Evolutionary conservation across 257 asterid genomes (phyloP), one percentile per base, ranked within the genome.

Genomic region (Oldenlandia corymbosa): DNA sequence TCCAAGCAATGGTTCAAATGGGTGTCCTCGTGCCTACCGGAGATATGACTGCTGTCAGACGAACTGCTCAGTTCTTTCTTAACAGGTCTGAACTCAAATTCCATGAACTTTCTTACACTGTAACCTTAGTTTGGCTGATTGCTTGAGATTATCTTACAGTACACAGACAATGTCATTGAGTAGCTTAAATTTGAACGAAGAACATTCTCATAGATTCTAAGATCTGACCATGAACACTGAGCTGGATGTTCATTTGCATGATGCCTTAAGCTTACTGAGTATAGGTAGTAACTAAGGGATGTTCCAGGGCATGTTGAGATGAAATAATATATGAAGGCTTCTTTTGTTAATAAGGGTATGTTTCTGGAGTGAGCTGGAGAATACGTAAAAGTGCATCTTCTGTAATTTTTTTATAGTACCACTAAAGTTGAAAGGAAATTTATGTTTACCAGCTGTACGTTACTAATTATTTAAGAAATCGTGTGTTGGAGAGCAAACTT

Each of bases 21-120:
- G 97, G 97, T 30, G 91, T 90, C 75, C 81, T 85, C 43, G 97
- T 90, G 60, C 97, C 94, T 50, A 87, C 95, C 26, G 97, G 97
- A 34, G 97, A 90, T 75, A 76, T 76, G 94, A 90, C 97, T 32
- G 97, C 97, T 67, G 92, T 90, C 63, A 84, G 95, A 70, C 84
- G 95, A 75, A 90, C 97, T 27, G 95, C 97, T 34, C 86, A 78
- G 71, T 90, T 90, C 74, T 90, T 90, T 82, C 95, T 90, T 72
- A 85, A 75, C 83, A 90, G 97, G 97, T 90, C 60, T 59, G 49
- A 21, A 8, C 45, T 69, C 20, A 12, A 58, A 62, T 14, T 20
- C 10, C 36, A 10, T 32, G 41, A 16, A 37, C 23, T 41, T 37
- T 53, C 41, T 42, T 20, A 52, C 17, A 21, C 37, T 64, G 24